Percentiles rank a stretch among this genome's conserved stretches.
Evolutionary conservation across 306 rosid species (phyloP).

Genomic region (Vigna hirtella): DNA sequence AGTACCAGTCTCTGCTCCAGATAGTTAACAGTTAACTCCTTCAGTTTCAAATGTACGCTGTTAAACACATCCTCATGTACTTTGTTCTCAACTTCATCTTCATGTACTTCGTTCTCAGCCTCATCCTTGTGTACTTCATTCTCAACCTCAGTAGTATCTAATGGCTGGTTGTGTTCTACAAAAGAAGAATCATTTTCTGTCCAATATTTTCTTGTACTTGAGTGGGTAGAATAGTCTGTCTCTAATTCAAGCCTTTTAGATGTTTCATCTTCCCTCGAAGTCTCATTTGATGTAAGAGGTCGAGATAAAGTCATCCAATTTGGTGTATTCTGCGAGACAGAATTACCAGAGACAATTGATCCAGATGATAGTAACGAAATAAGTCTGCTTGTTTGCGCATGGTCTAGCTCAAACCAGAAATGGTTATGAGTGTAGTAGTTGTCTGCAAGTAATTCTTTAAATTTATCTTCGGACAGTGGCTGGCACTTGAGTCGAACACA

Average conservation of each 20-base stretch:
- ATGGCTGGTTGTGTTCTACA: constrained; percentile 47
- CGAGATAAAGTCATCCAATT: constrained; percentile 46
- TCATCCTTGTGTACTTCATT: constrained; percentile 20
- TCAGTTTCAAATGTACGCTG: constrained; percentile 57
- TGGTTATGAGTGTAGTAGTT: constrained; percentile 62
- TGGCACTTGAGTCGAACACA: constrained; percentile 64
- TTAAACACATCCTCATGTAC: constrained; percentile 56
- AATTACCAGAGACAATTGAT: constrained; percentile 46
- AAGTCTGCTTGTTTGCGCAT: constrained; percentile 65
- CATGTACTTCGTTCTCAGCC: constrained; percentile 44
- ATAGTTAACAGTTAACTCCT: constrained; percentile 53
- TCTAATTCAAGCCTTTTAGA: constrained; percentile 44
- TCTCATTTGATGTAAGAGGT: constrained; percentile 45
- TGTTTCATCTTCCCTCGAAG: constrained; percentile 47
- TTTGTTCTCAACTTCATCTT: constrained; percentile 43
- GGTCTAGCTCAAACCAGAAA: constrained; percentile 96
- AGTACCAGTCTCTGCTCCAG: constrained; percentile 83
- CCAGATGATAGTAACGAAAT: constrained; percentile 57
- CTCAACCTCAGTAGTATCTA: constrained; percentile 40
- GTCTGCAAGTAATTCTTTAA: constrained; percentile 62
- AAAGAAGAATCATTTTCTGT: constrained; percentile 47
- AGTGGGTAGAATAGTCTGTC: constrained; percentile 39
- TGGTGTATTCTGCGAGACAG: constrained; percentile 39
- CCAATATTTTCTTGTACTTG: constrained; percentile 49
- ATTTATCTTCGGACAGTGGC: constrained; percentile 77